Evolutionary conservation across 306 rosid species (phyloP).

Genomic region (Glycyrrhiza uralensis): DNA sequence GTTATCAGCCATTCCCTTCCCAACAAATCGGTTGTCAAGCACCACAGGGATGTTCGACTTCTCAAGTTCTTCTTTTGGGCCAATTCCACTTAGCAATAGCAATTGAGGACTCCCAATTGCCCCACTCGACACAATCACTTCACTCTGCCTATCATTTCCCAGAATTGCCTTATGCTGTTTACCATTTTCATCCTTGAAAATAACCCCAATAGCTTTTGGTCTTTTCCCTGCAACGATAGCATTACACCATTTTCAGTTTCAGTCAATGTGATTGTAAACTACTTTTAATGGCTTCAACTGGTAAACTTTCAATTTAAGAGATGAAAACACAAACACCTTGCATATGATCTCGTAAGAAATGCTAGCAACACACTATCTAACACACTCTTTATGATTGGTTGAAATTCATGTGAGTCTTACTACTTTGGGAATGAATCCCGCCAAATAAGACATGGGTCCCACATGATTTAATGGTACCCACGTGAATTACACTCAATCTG

Average conservation of each 20-base stretch:
- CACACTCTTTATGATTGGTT: no score
- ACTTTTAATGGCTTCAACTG: not conserved
- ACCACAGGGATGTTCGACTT: constrained; percentile 64
- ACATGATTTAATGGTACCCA: no score
- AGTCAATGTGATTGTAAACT: not conserved
- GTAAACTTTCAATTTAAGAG: not conserved
- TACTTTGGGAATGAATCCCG: no score
- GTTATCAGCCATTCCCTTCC: constrained; percentile 89
- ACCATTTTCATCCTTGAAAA: constrained; percentile 85
- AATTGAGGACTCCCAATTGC: constrained; percentile 90
- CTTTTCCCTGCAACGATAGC: constrained; percentile 42
- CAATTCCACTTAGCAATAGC: constrained; percentile 86
- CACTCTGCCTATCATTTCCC: constrained; percentile 42
- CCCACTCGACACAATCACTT: constrained; percentile 74
- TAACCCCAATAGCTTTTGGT: constrained; percentile 77
- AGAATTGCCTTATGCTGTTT: constrained; percentile 60
- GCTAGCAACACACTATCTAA: no score
- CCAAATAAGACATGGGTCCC: no score
- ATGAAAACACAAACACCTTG: no score
- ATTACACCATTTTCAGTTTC: not conserved
- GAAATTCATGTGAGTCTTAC: no score
- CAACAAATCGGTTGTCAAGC: constrained; percentile 63
- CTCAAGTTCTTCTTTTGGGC: constrained; percentile 62
- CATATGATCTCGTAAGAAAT: no score
- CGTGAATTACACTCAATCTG: no score